A percentile compares a stretch with the other conserved stretches of the same genome.
Evolutionary conservation across 139 green algal genomes (phyloP).

Genomic region (Raphidocelis subcapitata): DNA sequence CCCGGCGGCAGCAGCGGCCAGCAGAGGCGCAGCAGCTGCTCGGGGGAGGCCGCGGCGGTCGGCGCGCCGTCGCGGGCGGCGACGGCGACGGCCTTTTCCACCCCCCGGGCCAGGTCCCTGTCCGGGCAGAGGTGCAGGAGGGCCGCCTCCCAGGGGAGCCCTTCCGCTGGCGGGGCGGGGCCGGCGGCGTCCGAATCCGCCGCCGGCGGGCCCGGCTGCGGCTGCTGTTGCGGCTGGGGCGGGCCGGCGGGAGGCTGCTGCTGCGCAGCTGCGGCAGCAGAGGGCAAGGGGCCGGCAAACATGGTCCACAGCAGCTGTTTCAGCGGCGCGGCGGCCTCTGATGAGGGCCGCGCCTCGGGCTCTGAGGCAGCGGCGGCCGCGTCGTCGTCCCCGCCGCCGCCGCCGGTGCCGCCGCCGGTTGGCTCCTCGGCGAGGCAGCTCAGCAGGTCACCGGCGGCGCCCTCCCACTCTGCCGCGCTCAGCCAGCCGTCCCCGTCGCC

Average conservation of each 20-base stretch:
- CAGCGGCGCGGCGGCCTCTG: constrained; percentile 11
- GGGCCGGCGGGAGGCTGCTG: background rate
- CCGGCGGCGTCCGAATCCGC: background rate
- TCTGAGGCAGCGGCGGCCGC: background rate
- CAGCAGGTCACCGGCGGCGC: background rate
- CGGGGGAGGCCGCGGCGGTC: constrained; percentile 13
- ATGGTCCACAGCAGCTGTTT: constrained; percentile 51
- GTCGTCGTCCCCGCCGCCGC: background rate
- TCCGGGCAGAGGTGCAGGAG: constrained; percentile 58
- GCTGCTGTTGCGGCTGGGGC: background rate
- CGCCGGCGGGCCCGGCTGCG: background rate
- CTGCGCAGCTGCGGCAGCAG: constrained; percentile 5
- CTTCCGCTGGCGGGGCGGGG: background rate
- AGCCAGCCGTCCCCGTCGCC: constrained; percentile 36
- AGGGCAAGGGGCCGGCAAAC: constrained; percentile 24
- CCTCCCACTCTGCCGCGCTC: constrained; percentile 40
- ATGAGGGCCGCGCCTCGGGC: background rate
- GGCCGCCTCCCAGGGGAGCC: constrained; percentile 29
- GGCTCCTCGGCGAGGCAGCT: constrained; percentile 5
- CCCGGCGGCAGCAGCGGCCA: constrained; percentile 40
- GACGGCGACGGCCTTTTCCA: constrained; percentile 51
- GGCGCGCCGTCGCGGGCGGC: constrained; percentile 12
- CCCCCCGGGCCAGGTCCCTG: constrained; percentile 45
- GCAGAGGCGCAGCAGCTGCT: constrained; percentile 32
- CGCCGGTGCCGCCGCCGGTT: background rate